These are phyloP conservation scores for Auricularia cornea DNA, from an alignment of 768 basidiomycete genomes.

Conservation along the genomic window DNA sequence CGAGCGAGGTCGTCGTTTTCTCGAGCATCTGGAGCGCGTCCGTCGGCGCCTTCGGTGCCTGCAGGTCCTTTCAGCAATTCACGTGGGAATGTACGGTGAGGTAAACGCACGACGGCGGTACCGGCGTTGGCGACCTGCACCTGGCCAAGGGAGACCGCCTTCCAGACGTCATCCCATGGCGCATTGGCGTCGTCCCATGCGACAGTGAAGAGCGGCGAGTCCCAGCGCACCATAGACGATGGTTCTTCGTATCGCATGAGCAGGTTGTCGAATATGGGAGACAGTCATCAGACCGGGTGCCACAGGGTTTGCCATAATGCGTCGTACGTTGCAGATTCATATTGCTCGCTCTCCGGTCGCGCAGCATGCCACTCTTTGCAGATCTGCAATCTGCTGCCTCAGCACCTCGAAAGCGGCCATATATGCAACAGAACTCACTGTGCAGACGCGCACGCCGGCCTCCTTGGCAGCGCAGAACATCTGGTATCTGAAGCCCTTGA, in stretches of 20 bases:
- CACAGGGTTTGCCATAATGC: no score
- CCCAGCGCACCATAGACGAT: slow-evolving; percentile 98
- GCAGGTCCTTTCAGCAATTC: no score
- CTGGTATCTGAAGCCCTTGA: slow-evolving; percentile 98
- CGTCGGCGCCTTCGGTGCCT: slow-evolving; percentile 77
- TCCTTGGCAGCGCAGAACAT: slow-evolving; percentile 95
- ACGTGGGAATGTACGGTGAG: no score
- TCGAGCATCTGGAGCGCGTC: slow-evolving; percentile 86
- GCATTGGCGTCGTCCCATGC: slow-evolving; percentile 62
- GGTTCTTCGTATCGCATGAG: slow-evolving; percentile 90
- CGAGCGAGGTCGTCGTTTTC: slow-evolving; percentile 58
- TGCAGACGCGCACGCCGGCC: slow-evolving; percentile 74
- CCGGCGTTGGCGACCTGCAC: slow-evolving; percentile 87
- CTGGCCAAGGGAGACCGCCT: slow-evolving; percentile 65
- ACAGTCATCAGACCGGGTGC: no score
- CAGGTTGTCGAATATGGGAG: slow-evolving; percentile 85
- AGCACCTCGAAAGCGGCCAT: background rate
- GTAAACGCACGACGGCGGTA: slow-evolving; percentile 61
- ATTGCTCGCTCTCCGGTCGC: slow-evolving; percentile 41
- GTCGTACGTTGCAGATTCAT: slow-evolving; percentile 67
- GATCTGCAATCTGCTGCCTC: slow-evolving; percentile 38
- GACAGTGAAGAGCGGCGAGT: slow-evolving; percentile 87
- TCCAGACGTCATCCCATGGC: slow-evolving; percentile 68
- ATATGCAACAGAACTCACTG: slow-evolving; percentile 45
- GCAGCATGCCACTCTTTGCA: slow-evolving; percentile 67